Conservation (phyloP, 306 rosid genomes). For the Morella rubra region DNA sequence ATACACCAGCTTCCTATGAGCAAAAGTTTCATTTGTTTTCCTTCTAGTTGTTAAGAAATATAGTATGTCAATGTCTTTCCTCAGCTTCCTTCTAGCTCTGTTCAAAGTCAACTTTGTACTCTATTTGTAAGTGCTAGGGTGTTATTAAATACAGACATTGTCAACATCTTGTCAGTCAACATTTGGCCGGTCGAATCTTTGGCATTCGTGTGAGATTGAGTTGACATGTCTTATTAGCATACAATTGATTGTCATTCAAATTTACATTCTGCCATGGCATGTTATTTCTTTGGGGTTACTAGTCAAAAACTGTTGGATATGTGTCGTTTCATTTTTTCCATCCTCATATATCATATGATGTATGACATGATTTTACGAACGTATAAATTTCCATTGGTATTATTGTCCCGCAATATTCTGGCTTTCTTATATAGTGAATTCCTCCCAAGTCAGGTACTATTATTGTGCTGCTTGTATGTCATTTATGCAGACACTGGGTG, state of each 20-base stretch:
- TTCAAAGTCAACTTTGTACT: constrained; percentile 9
- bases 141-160: constrained; percentile 19
- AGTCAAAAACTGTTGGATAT: neutral
- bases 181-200: neutral
- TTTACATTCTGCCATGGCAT: neutral
- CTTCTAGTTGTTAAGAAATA: neutral
- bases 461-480: neutral
- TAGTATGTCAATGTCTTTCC: neutral
- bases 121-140: constrained; percentile 19
- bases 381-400: neutral
- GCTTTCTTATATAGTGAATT: neutral
- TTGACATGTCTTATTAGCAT: constrained; percentile 10
- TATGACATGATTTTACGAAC: neutral
- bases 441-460: neutral
- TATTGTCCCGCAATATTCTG: neutral
- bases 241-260: constrained; percentile 1
- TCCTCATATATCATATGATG: neutral
- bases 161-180: neutral
- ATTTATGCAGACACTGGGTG: too few relatives aligned
- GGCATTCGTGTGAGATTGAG: constrained; percentile 6
- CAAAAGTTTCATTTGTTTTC: constrained; percentile 3
- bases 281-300: neutral
- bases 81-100: constrained; percentile 12
- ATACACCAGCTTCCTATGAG: constrained; percentile 24
- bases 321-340: neutral